Base-by-base conservation (phyloP, 2,329 filamentous ascomycete species). In the Apiospora rasikravindrae region DNA sequence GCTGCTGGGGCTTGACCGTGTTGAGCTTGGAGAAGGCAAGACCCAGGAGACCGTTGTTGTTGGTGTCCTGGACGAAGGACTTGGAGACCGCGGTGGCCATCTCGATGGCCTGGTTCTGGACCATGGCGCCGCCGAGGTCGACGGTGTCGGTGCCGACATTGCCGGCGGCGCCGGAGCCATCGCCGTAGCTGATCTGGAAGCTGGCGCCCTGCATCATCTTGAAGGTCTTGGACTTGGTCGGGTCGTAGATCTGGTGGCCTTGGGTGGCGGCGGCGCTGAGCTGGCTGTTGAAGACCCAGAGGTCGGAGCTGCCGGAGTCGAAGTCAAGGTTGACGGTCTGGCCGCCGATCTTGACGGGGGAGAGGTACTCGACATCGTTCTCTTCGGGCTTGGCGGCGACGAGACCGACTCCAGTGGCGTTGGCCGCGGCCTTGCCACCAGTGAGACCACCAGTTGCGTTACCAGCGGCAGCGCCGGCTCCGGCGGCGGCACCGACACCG, bases 241-340 rank as follows among this genome's bases (percentile, higher is more conserved):
- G 78, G 40, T 80, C 77, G 51, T 77, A 81, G 29, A 78, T 70
- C 4, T 73, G 71, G 70, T 81, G 80, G n/a, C 79, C 79, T 11
- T 73, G 71, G 42, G 77, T 78, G 14, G 76, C 75, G 1, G 73
- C 72, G 16, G 44, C 40, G 73, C 77, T 78, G n/a, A 80, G 73
- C 66, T 80, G 81, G 75, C 66, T 85, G 75, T 78, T 80, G 74
- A 81, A 81, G 29, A 81, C 79, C 80, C 80, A 81, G 22, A 82
- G 74, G 66, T 82, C 80, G 13, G 80, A 81, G 11, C 80, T 81
- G 33, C 80, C 80, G 16, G 80, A 80, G 73, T 82, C 80, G 73
- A 82, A 80, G 64, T 81, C 80, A 47, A 81, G 76, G 70, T 80
- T 80, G 29, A 81, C 40, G 29, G 77, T 77, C 70, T 81, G 78